Evolutionary conservation across 2,329 filamentous ascomycete genomes (phyloP).

Genomic region (Stylonectria norvegica): DNA sequence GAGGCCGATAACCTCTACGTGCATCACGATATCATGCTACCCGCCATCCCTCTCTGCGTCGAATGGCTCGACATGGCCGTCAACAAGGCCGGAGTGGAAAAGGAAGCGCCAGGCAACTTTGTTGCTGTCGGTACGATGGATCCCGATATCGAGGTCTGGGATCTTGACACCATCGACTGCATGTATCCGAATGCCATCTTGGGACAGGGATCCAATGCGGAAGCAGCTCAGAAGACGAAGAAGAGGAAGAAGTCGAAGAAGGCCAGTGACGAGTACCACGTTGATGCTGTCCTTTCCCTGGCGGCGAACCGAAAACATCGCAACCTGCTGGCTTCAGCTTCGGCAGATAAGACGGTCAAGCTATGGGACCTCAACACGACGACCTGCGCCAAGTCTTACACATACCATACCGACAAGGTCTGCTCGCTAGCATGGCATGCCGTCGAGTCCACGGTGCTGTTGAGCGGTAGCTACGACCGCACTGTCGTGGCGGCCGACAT

Average conservation of each 20-base stretch:
- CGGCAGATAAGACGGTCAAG: constrained; percentile 95
- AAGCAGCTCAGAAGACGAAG: constrained; percentile 68
- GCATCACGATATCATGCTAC: constrained; percentile 99
- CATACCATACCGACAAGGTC: constrained; percentile 95
- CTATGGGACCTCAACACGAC: constrained; percentile 94
- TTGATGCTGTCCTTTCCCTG: constrained; percentile 87
- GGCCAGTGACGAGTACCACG: constrained; percentile 87
- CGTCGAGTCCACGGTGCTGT: constrained; percentile 77
- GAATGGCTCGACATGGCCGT: constrained; percentile 97
- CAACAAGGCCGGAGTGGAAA: constrained; percentile 60
- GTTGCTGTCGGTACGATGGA: constrained; percentile 97
- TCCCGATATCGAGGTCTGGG: constrained; percentile 98
- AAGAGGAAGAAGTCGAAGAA: constrained; percentile 90
- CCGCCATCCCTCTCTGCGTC: constrained; percentile 89
- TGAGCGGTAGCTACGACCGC: constrained; percentile 92
- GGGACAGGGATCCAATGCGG: constrained; percentile 62
- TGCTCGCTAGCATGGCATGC: constrained; percentile 95
- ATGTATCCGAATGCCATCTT: constrained; percentile 98
- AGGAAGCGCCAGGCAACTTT: constrained; percentile 76
- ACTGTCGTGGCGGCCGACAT: constrained; percentile 95
- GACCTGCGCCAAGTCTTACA: constrained; percentile 92
- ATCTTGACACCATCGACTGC: constrained; percentile 90
- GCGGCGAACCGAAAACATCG: constrained; percentile 90
- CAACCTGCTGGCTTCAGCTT: constrained; percentile 90
- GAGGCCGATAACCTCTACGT: constrained; percentile 95